Evolutionary conservation across 2,329 filamentous ascomycete species (phyloP).

Genomic region (Nectriaceae sp.): DNA sequence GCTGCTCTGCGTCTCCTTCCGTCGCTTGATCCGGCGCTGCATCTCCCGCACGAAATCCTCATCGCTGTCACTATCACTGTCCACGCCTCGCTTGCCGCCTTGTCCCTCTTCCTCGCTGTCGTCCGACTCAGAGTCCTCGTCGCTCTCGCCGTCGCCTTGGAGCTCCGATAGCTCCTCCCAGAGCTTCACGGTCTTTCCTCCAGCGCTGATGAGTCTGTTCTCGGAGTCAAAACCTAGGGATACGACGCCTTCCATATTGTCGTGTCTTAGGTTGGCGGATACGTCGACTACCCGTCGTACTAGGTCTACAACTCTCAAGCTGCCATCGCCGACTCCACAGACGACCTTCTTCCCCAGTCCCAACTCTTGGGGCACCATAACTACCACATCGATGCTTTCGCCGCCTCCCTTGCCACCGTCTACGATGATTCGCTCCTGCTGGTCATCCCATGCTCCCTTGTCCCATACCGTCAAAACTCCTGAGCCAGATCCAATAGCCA

Average conservation of each 20-base stretch:
- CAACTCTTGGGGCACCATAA: constrained; percentile 69
- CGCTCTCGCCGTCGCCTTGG: constrained; percentile 45
- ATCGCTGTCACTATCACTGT: constrained; percentile 47
- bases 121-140: constrained; percentile 49
- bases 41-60: constrained; percentile 37
- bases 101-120: constrained; percentile 46
- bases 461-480: constrained; percentile 94
- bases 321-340: constrained; percentile 80
- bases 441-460: constrained; percentile 91
- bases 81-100: constrained; percentile 49
- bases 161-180: constrained; percentile 79
- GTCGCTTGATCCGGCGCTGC: constrained; percentile 48
- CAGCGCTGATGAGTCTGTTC: constrained; percentile 86
- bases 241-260: constrained; percentile 84
- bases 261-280: constrained; percentile 65
- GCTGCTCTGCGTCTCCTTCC: constrained; percentile 43
- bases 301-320: constrained; percentile 74
- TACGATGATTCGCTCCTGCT: constrained; percentile 84
- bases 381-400: constrained; percentile 80
- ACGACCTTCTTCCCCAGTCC: constrained; percentile 73
- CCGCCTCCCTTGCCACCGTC: constrained; percentile 63
- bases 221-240: constrained; percentile 81
- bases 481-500: constrained; percentile 74
- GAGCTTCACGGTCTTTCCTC: constrained; percentile 83
- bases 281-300: constrained; percentile 71